Percentiles rank a stretch among this genome's conserved stretches.
phyloP scores from a whole-genome alignment of 805 yeast genomes.

The Yamadazyma scolyti region DNA sequence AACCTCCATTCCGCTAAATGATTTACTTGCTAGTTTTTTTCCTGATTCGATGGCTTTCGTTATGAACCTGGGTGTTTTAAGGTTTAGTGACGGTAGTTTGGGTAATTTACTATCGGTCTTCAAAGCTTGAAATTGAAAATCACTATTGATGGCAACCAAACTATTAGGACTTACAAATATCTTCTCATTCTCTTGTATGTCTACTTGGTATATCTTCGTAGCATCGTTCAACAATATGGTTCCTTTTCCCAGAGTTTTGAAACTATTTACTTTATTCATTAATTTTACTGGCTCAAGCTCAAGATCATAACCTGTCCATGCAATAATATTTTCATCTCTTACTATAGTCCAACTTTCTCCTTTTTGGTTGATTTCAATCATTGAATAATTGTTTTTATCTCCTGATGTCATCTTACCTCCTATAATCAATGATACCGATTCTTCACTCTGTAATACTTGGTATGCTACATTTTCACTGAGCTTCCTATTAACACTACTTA shows the following conservation, averaged over 20 bases:
- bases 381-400: slow-evolving; percentile 28
- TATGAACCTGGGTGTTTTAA: too few species aligned
- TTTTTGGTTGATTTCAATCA: slow-evolving; percentile 34
- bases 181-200: slow-evolving; percentile 31
- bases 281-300: slow-evolving; percentile 15
- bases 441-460: slow-evolving; percentile 11
- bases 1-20: too few species aligned
- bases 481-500: slow-evolving; percentile 8
- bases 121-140: slow-evolving; percentile 4
- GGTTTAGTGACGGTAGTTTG: too few species aligned
- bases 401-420: slow-evolving; percentile 23
- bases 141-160: slow-evolving; percentile 32
- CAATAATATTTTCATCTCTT: slow-evolving; percentile 33
- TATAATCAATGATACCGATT: slow-evolving; percentile 18
- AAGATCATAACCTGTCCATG: slow-evolving; percentile 46
- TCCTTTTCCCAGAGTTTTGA: slow-evolving; percentile 36
- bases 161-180: slow-evolving; percentile 36
- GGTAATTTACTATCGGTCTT: slow-evolving; percentile 4
- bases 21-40: too few species aligned
- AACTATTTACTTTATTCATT: slow-evolving; percentile 19
- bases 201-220: slow-evolving; percentile 36
- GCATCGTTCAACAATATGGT: slow-evolving; percentile 35
- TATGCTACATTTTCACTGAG: slow-evolving; percentile 11
- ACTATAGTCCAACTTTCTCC: slow-evolving; percentile 40
- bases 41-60: too few species aligned